Base-by-base conservation (phyloP, 2,329 filamentous ascomycete species). In the Cercospora canescens region DNA sequence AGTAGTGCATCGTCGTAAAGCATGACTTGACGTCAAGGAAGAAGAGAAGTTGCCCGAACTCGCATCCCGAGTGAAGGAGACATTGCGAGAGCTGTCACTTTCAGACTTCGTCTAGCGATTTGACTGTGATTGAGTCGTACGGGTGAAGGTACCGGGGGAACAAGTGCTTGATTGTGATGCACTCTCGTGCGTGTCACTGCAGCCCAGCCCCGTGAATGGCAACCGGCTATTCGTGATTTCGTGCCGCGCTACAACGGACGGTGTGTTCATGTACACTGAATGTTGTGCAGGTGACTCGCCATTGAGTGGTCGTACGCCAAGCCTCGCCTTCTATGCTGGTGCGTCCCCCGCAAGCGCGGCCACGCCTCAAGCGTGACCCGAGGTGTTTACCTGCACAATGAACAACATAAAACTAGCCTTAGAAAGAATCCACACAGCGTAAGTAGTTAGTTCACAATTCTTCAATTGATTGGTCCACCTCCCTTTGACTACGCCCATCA, bases 81-180 rank as follows among this genome's bases (percentile, higher is more conserved):
- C 39, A 3, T 6, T 68, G 12, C 66, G 66, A 60, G 63, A 68
- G 1, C 45, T 26, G 2, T 37, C 18, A 9, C 66, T 64, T 45
- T 63, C 60, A 5, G 48, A 60, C 3, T 68, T 66, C 26, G n/a
- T 52, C 6, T 60, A 63, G 60, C 55, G 30, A 4, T 26, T 6
- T 21, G 3, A 11, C 41, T 48, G 9, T 6, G 41, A 26, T 26
- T 11, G 21, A 14, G 18, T 48, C 12, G 41, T 26, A 11, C 2
- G 21, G 8, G 41, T 24, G 16, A 21, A 26, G 26, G 26, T 48
- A 48, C n/a, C 41, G 4, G 11, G 16, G 37, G n/a, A n/a, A n/a
- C 39, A 45, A 45, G 21, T 21, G 2, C 39, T 45, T 45, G 8
- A 24, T 6, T 4, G 18, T 3, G 39, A 45, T 45, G 3, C 3